Base-by-base conservation (phyloP, 140 eudicot species). In the Anethum foeniculum region DNA sequence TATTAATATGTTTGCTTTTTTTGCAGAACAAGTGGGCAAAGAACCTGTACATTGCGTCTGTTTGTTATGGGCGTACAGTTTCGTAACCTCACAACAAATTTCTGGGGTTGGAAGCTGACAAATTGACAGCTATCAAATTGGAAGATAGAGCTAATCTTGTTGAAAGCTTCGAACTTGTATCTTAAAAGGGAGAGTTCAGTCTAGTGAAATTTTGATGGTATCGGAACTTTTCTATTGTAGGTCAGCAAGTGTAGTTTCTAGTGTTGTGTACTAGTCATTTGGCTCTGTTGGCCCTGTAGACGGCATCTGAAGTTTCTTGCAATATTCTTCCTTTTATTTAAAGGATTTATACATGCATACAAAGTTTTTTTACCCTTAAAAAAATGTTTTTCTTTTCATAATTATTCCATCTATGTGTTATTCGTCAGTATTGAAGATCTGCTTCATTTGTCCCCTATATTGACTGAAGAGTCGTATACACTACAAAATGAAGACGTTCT, bases 21-120 rank as follows among this genome's bases (percentile, higher is more conserved):
- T 25, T 81, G 76, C 87, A 88, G 91, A 89, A 88, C 56, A 88
- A 88, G 69, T 88, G 91, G 91, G 87, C 81, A 1, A 88, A 88
- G 38, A 88, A 85, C 80, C 84, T 88, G 28, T 88, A 88, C 49
- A 75, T 88, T 79, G 91, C 91, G 16, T 88, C 91, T 11, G 79
- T 88, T 58, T 88, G 89, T 54, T 88, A 83, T 76, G 89, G 91
- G 25, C 89, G 86, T 68, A 88, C 91, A 58, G 89, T 88, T 79
- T 85, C 91, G 27, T 88, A 82, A 75, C 16, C 67, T 15, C 15
- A 27, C 36, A 39, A 48, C 39, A 58, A 38, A 15, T 44, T 8
- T 7, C 38, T 5, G 19, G 47, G 73, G 44, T 13, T 4, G 36
- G 74, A 68, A 68, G 44, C 25, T 60, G 75, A 62, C 39, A 32